Evolutionary conservation across 495 filamentous ascomycete species (phyloP).

Genomic region (Neurospora sp.): DNA sequence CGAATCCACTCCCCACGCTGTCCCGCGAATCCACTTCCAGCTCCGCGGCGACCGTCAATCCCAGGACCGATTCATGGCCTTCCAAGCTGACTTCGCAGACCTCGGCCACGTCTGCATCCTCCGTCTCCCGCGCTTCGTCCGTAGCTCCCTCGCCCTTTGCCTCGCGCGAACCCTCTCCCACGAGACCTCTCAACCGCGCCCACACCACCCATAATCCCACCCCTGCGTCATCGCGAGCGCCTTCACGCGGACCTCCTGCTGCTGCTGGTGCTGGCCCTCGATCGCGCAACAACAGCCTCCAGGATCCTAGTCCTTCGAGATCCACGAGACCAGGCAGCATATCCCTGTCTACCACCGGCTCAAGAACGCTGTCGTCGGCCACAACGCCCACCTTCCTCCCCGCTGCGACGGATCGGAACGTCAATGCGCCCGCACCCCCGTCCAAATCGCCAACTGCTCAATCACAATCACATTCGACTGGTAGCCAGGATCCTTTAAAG

Average conservation of each 20-base stretch:
- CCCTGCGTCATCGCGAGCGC: background rate
- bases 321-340: constrained; percentile 40
- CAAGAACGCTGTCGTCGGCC: constrained; percentile 52
- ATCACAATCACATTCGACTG: constrained; percentile 38
- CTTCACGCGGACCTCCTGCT: background rate
- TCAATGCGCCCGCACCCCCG: constrained; percentile 46
- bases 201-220: background rate
- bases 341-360: constrained; percentile 50
- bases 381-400: constrained; percentile 49
- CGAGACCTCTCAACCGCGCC: constrained; percentile 17
- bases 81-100: constrained; percentile 19
- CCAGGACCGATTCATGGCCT: constrained; percentile 25
- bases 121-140: constrained; percentile 21
- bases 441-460: constrained; percentile 43
- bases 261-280: constrained; percentile 7
- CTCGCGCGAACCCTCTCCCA: constrained; percentile 44
- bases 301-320: constrained; percentile 60
- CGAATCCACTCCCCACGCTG: constrained; percentile 12
- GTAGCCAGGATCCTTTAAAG: constrained; percentile 32
- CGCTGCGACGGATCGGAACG: constrained; percentile 44
- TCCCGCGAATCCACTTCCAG: constrained; percentile 28
- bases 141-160: constrained; percentile 35
- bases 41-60: constrained; percentile 33
- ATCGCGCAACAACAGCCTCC: constrained; percentile 58
- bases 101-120: constrained; percentile 31